These are phyloP conservation scores for Baorangia bicolor DNA, from an alignment of 768 basidiomycete genomes.

Conservation along the genomic window DNA sequence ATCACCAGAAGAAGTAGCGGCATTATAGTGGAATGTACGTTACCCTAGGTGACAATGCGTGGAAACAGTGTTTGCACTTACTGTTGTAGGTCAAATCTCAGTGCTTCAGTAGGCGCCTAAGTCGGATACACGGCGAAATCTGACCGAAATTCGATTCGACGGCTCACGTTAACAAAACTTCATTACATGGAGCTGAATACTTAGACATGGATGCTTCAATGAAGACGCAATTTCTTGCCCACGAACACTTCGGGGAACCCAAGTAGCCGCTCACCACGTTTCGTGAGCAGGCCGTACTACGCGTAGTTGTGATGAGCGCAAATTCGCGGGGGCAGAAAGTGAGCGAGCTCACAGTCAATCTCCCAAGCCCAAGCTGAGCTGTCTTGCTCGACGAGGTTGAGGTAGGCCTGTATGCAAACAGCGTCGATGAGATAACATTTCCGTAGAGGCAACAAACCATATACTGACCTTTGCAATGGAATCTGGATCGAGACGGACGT, in stretches of 20 bases:
- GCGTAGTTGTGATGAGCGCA: background rate
- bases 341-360: slow-evolving; percentile 58
- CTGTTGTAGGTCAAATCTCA: background rate
- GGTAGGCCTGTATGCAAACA: slow-evolving; percentile 49
- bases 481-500: slow-evolving; percentile 55
- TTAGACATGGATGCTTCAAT: background rate
- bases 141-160: background rate
- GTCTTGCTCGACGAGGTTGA: slow-evolving; percentile 67
- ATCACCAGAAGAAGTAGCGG: background rate
- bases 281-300: slow-evolving; percentile 54
- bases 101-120: background rate
- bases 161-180: background rate
- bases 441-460: background rate
- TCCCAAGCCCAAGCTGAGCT: slow-evolving; percentile 79
- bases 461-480: slow-evolving; percentile 64
- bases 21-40: background rate
- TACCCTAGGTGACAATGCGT: background rate
- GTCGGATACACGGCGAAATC: background rate
- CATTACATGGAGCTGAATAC: background rate
- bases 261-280: slow-evolving; percentile 40
- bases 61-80: background rate
- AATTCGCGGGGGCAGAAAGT: background rate
- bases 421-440: background rate
- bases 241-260: background rate
- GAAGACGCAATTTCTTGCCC: background rate